Evolutionary conservation across 2,329 filamentous ascomycete genomes (phyloP), one percentile per base, ranked within the genome.

Genomic region (Diaporthe australafricana): DNA sequence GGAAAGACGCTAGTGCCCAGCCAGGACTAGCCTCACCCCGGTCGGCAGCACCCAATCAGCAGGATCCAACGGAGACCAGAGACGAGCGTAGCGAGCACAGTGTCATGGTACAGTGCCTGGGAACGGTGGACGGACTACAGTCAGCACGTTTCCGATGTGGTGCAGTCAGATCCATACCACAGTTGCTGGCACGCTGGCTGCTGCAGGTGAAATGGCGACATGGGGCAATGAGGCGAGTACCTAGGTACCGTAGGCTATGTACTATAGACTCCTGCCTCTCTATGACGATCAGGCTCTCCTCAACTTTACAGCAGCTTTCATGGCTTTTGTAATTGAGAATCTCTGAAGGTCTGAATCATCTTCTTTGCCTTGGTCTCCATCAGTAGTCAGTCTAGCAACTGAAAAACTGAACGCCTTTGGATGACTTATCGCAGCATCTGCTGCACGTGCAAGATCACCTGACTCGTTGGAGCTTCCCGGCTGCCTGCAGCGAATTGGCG

Each of bases 381-480:
- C 32, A 9, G 22, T 7, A 6, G 47, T 25, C 14, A 6, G 47
- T 25, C n/a, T 27, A 35, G n/a, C 45, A 50, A 16, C 30, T 14
- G 45, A 65, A 30, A 30, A 8, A 50, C 60, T 27, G 45, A 52
- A 14, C 42, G 16, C 20, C 17, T 60, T 22, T 30, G 9, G 53
- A 40, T 22, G 20, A 22, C 9, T 48, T n/a, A 22, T n/a, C 22
- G 1, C 7, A 12, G 2, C 32, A 30, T 1, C 16, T 8, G 20
- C 7, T 27, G 42, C 70, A 71, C 70, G 70, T 71, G 70, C 40
- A 11, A 40, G 14, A 22, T 67, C 70, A 67, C 35, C 52, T 68
- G 70, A 71, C 42, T 22, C 32, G n/a, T 32, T 53, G 42, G 69
- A 68, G 35, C 50, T 48, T 3, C n/a, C 38, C n/a, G 14, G 16